These are phyloP conservation scores for Gymnopilus dilepis DNA, from an alignment of 768 basidiomycete genomes.

Conservation along the genomic window DNA sequence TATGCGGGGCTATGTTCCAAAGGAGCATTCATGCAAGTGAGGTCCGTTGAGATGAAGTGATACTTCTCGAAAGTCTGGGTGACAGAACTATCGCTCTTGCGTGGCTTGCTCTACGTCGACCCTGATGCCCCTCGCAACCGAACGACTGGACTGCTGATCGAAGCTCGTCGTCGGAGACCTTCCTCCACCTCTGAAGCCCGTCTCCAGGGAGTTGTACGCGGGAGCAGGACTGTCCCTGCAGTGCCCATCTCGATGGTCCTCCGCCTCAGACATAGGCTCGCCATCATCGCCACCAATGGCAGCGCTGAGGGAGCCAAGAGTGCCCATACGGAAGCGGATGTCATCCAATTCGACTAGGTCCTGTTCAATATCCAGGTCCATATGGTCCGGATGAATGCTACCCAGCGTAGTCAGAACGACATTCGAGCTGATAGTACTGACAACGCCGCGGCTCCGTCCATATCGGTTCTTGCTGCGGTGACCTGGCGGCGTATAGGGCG, in stretches of 20 bases:
- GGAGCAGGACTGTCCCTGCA: conserved; percentile 54
- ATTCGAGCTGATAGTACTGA: conserved; percentile 63
- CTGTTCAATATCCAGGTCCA: conserved; percentile 54
- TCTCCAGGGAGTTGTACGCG: conserved; percentile 56
- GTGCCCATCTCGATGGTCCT: conserved; percentile 45
- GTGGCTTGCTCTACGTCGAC: conserved; percentile 69
- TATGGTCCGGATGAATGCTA: conserved; percentile 56
- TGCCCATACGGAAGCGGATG: conserved; percentile 57
- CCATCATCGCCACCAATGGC: conserved; percentile 58
- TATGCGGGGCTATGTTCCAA: not conserved
- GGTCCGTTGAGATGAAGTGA: not conserved
- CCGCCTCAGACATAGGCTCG: conserved; percentile 52
- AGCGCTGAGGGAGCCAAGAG: conserved; percentile 54
- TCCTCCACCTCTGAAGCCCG: conserved; percentile 41
- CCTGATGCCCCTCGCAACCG: conserved; percentile 50
- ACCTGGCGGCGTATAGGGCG: conserved; percentile 58
- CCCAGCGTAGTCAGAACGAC: conserved; percentile 69
- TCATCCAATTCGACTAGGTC: conserved; percentile 64
- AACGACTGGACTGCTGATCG: conserved; percentile 27
- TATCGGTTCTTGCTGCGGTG: conserved; percentile 49
- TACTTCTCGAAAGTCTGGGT: not conserved
- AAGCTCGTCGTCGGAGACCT: conserved; percentile 26
- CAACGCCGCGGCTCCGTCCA: conserved; percentile 46
- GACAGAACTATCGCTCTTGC: conserved; percentile 43
- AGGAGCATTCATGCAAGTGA: not conserved